Evolutionary conservation across 179 eudicot genomes (phyloP), one percentile per base, ranked within the genome.

Genomic region (Silene vulgaris): DNA sequence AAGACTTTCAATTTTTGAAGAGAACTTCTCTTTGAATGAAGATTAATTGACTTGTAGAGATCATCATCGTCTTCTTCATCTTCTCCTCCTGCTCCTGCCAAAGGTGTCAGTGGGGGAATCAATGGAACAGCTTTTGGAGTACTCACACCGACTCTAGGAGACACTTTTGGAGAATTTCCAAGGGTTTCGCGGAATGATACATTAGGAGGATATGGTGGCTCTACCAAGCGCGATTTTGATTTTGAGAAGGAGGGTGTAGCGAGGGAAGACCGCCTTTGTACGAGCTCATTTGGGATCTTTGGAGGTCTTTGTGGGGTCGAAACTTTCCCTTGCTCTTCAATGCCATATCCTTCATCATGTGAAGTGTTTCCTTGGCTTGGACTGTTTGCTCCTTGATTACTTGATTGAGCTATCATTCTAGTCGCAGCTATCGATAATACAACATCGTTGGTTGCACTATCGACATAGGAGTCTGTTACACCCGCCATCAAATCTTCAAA

Each of bases 211-310:
- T 84, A 85, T 0, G 84, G 75, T 73, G 93, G 90, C 80, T 91
- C 97, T 9, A 79, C 80, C 52, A 91, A 74, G 78, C 98, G 86
- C 19, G 97, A 91, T 74, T 89, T 93, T 37, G 92, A 79, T 83
- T 85, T 91, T 0, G 87, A 89, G 65, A 84, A 82, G 13, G 75
- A 72, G 8, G 92, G 81, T 43, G 74, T 79, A 40, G 87, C 65
- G 13, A 85, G 28, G 3, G 85, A 28, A 68, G 81, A 52, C 30
- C 84, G 83, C 69, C 85, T 82, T 71, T 81, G 69, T 2, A 76
- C 54, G 16, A 82, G 37, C 61, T 80, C 85, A n/a, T 65, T 28
- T 8, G 90, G 84, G 40, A 73, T 62, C n/a, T 72, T 86, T 1
- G 85, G 83, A 57, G 85, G 84, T 75, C 73, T 81, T 17, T 71